phyloP scores from a whole-genome alignment of 2,329 filamentous ascomycete genomes.

The Orbilia javanica region DNA sequence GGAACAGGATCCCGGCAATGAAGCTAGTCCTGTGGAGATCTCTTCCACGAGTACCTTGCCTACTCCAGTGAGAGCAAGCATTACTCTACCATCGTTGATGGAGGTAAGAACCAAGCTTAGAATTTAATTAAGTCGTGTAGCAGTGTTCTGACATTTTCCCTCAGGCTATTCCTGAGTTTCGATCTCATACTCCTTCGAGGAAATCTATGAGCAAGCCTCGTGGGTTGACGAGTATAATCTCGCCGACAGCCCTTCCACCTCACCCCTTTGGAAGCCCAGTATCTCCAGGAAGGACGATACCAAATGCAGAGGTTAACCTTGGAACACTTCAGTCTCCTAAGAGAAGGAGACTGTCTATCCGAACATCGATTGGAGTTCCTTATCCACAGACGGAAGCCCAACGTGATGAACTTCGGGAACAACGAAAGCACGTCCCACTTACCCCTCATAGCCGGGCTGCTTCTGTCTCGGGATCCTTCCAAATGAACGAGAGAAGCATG shows the following conservation, averaged over 20 bases:
- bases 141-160: constrained; percentile 34
- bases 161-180: constrained; percentile 62
- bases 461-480: constrained; percentile 51
- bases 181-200: constrained; percentile 59
- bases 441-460: constrained; percentile 51
- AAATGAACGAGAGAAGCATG: constrained; percentile 48
- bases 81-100: constrained; percentile 59
- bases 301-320: constrained; percentile 53
- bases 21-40: constrained; percentile 55
- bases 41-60: constrained; percentile 33
- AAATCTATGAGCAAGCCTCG: constrained; percentile 57
- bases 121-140: constrained; percentile 3
- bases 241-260: constrained; percentile 55
- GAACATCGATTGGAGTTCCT: constrained; percentile 54
- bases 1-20: constrained; percentile 55
- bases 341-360: constrained; percentile 50
- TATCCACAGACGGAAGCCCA: constrained; percentile 55
- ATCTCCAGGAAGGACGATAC: constrained; percentile 52
- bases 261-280: constrained; percentile 55
- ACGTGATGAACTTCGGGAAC: constrained; percentile 54
- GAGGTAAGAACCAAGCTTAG: constrained; percentile 59
- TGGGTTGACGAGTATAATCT: constrained; percentile 55
- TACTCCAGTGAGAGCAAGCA: constrained; percentile 32
- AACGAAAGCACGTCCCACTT: constrained; percentile 47
- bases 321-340: constrained; percentile 49